phyloP scores from a whole-genome alignment of 805 yeast species.

The Candida mattraensis region DNA sequence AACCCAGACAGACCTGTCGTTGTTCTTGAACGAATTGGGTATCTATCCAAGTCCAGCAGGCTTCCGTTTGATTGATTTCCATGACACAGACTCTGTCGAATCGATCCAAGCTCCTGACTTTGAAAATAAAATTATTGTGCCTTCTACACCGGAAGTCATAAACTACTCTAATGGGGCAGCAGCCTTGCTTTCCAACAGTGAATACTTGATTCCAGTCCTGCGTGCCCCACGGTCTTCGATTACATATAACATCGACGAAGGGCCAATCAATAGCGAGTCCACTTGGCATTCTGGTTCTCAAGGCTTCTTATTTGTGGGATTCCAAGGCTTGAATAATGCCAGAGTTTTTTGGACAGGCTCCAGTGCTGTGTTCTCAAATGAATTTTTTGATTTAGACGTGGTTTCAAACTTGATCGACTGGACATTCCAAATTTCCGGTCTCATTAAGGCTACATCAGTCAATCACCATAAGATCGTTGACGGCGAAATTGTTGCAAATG shows the following conservation, averaged over 20 bases:
- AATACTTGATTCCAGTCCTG: conserved; percentile 67
- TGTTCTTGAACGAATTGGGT: conserved; percentile 76
- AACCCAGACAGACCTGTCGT: conserved; percentile 60
- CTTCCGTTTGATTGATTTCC: conserved; percentile 64
- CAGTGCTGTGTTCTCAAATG: conserved; percentile 48
- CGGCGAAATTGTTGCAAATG: conserved; percentile 36
- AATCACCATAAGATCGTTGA: conserved; percentile 52
- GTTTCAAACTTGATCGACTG: conserved; percentile 56
- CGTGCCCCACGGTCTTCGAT: conserved; percentile 65
- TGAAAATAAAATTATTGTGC: conserved; percentile 31
- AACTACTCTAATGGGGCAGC: conserved; percentile 51
- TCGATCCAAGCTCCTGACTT: conserved; percentile 27
- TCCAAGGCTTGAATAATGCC: conserved; percentile 79
- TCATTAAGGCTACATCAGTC: conserved; percentile 55
- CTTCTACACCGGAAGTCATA: conserved; percentile 11
- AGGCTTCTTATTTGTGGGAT: conserved; percentile 69
- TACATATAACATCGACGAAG: conserved; percentile 49
- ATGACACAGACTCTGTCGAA: conserved; percentile 35
- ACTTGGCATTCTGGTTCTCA: conserved; percentile 84
- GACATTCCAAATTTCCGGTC: conserved; percentile 70
- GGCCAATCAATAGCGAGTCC: conserved; percentile 34
- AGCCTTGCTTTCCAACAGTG: conserved; percentile 69
- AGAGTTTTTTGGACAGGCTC: conserved; percentile 84
- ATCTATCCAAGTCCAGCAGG: conserved; percentile 80
- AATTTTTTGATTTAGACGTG: conserved; percentile 36